Base-by-base conservation (phyloP, 1,284 basidiomycete genomes). In the Austroboletus niveus region DNA sequence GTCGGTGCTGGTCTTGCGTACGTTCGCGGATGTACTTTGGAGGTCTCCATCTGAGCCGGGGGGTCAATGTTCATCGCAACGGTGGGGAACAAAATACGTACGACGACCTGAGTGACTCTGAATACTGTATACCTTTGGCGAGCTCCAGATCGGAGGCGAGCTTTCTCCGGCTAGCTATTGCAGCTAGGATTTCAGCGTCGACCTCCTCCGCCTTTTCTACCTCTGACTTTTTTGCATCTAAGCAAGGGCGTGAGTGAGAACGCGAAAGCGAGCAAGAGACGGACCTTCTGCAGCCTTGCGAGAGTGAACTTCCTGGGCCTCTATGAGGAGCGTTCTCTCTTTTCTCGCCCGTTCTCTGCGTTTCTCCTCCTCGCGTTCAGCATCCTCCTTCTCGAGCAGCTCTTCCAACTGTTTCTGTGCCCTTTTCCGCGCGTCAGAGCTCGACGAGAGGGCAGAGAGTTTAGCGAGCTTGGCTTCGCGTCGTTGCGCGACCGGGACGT, bases 91-190 rank as follows among this genome's bases (percentile, higher is more conserved):
- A 8, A 11, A 43, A 14, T 29, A 71, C 84, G 48, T 62, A 92
- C 88, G 87, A 85, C 12, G 94, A 85, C 66, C 84, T 86, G 55
- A 99, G 68, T 30, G 92, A 80, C 61, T 98, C 92, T 0, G 87
- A 92, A 65, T 96, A 99, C 40, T 82, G 79, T 49, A 97, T 94
- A 11, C 95, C 97, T 64, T 92, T 86, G 2, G 97, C 96, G 30
- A 99, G 72, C 68, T 99, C 97, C 63, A 92, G 75, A 57, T 94
- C 94, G 12, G 92, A 92, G 0, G 91, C 92, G 4, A 99, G 82
- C 68, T 96, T 97, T 66, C 91, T 82, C 59, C 91, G 80, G 54
- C 90, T 90, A 38, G 92, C 91, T 63, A 98, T 94, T 11, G 95
- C 94, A 47, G 90, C 89, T 6, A 99, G 73, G 51, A 99, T 90